These are phyloP conservation scores for Solanum medicagineum DNA, from an alignment of 257 asterid genomes.

Conservation along the genomic window DNA sequence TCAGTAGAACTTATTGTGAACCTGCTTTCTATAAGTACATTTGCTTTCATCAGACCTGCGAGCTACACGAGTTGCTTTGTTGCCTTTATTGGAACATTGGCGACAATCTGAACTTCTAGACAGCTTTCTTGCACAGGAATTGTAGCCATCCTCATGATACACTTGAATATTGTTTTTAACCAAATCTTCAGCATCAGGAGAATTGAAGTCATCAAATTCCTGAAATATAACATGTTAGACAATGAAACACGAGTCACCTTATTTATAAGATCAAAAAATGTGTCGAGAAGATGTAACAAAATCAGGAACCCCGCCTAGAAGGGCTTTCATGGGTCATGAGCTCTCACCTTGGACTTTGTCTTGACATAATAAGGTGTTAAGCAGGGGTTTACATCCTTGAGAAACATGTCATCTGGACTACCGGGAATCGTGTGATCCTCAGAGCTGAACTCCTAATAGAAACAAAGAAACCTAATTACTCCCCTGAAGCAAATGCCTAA, in stretches of 20 bases:
- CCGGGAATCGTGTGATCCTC: slow-evolving; percentile 63
- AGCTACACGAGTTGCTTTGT: slow-evolving; percentile 9
- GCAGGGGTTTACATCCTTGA: slow-evolving; percentile 91
- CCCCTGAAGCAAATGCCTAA: not conserved
- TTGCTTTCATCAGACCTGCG: slow-evolving; percentile 51
- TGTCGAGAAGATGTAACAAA: not conserved
- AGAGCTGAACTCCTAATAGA: slow-evolving; percentile 52
- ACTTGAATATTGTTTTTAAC: slow-evolving; percentile 8
- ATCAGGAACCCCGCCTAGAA: not conserved
- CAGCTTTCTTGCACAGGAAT: slow-evolving; percentile 32
- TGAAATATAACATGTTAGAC: slow-evolving; percentile 8
- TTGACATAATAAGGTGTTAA: slow-evolving; percentile 63
- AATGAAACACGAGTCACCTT: not conserved
- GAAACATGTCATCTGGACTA: slow-evolving; percentile 78
- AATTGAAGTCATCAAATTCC: slow-evolving; percentile 43
- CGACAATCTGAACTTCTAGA: slow-evolving; percentile 58
- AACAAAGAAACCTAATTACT: not conserved
- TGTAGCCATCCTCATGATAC: slow-evolving; percentile 16
- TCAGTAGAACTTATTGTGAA: slow-evolving; percentile 28
- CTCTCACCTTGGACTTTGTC: slow-evolving; percentile 67
- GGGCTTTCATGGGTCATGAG: not conserved
- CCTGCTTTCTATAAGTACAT: slow-evolving; percentile 28
- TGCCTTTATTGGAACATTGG: slow-evolving; percentile 34
- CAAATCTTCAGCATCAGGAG: slow-evolving; percentile 26
- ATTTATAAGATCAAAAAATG: not conserved